Conservation (phyloP, 352 stramenopile species). For the Globisporangium mamillatum region DNA sequence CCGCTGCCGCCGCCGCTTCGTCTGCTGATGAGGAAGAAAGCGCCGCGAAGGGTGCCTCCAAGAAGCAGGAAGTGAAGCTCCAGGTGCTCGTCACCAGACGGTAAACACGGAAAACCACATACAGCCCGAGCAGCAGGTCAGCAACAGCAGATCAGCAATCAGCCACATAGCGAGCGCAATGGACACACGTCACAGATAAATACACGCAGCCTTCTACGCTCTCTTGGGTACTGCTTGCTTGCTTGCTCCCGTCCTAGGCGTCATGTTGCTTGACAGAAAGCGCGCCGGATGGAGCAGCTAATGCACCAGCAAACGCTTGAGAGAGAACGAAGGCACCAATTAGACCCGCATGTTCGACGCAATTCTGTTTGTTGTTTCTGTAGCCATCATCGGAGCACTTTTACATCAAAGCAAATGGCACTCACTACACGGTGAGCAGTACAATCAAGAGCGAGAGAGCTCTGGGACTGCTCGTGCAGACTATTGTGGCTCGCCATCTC, state of each 20-base stretch:
- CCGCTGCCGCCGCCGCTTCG: conserved; percentile 9
- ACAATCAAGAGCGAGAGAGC: not conserved
- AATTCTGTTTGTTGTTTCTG: not conserved
- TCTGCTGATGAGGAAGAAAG: conserved; percentile 20
- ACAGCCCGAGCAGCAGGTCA: not conserved
- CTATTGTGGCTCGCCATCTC: not conserved
- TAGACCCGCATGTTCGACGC: not conserved
- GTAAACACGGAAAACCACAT: conserved; percentile 29
- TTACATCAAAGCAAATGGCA: too few relatives aligned
- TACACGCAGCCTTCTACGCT: conserved; percentile 8
- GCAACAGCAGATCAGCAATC: not conserved
- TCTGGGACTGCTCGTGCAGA: not conserved
- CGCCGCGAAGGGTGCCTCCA: conserved; percentile 46
- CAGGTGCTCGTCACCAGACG: conserved; percentile 60
- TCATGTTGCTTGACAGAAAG: not conserved
- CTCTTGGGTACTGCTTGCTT: conserved; percentile 2
- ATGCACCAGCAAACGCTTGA: not conserved
- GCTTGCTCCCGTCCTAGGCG: not conserved
- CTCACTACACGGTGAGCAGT: not conserved
- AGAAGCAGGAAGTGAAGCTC: conserved; percentile 77
- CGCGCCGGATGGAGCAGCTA: not conserved
- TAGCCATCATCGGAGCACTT: too few relatives aligned
- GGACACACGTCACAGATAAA: conserved; percentile 7
- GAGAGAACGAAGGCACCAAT: conserved; percentile 1
- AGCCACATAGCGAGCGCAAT: conserved; percentile 4